phyloP scores from a whole-genome alignment of 1,139 yeast genomes.

The Suhomyces bribrorum region DNA sequence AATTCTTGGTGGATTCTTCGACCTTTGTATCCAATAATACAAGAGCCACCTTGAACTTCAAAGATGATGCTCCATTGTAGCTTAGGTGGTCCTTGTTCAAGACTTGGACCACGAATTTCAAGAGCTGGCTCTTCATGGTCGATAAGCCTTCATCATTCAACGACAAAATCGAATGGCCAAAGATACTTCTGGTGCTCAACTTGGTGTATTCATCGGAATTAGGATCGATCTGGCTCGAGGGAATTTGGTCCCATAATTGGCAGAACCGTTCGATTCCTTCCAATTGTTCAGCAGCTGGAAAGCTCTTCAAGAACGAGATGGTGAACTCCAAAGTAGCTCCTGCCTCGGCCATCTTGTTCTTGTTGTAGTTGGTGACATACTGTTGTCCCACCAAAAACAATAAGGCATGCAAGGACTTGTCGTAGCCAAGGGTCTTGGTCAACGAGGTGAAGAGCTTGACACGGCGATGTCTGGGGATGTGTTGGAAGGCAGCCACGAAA shows the following conservation, averaged over 20 bases:
- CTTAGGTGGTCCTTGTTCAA: constrained; percentile 46
- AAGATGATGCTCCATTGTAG: constrained; percentile 36
- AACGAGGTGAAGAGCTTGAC: constrained; percentile 79
- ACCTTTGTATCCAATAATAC: constrained; percentile 50
- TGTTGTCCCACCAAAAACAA: constrained; percentile 81
- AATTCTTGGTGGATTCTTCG: constrained; percentile 26
- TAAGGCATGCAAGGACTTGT: constrained; percentile 66
- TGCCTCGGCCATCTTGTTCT: constrained; percentile 65
- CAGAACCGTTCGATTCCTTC: constrained; percentile 58
- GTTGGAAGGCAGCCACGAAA: constrained; percentile 90
- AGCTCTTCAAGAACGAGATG: constrained; percentile 64
- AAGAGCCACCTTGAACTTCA: constrained; percentile 63
- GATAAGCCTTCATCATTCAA: constrained; percentile 51
- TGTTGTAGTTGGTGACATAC: constrained; percentile 54
- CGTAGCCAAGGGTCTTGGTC: constrained; percentile 73
- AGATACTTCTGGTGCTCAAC: constrained; percentile 58
- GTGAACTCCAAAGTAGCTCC: constrained; percentile 70
- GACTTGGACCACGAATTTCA: constrained; percentile 54
- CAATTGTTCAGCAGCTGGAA: constrained; percentile 69
- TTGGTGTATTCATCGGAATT: constrained; percentile 38
- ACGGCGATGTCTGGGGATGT: constrained; percentile 95
- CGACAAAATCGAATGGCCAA: constrained; percentile 61
- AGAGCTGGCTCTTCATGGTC: constrained; percentile 50
- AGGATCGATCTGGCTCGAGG: constrained; percentile 39
- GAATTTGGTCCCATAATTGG: constrained; percentile 54